Conservation (phyloP, 495 filamentous ascomycete species). For the Aspergillus avenaceus region DNA sequence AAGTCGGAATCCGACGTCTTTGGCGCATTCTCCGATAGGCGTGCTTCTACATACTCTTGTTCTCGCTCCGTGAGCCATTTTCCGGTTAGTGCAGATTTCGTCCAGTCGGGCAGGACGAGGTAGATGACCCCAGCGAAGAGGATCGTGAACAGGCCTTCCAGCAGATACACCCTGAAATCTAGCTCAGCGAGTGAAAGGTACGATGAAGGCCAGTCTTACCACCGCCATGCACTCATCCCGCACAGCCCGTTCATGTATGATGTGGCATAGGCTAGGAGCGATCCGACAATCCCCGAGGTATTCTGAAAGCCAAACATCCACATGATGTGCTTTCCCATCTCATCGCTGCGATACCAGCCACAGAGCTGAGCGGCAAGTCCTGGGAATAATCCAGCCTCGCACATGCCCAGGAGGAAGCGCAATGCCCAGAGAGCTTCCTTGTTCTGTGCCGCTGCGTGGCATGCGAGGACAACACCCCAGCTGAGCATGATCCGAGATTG, state of each 20-base stretch:
- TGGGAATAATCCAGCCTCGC: conserved; percentile 37
- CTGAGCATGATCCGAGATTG: conserved; percentile 32
- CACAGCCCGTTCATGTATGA: conserved; percentile 25
- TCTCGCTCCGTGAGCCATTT: conserved; percentile 38
- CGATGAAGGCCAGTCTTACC: conserved; percentile 8
- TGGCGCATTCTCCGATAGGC: conserved; percentile 36
- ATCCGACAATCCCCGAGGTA: conserved; percentile 26
- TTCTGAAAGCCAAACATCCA: conserved; percentile 31
- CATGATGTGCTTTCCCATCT: conserved; percentile 27
- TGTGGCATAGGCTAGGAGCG: conserved; percentile 30
- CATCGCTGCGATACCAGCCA: conserved; percentile 36
- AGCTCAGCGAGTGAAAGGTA: background rate
- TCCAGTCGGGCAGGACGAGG: conserved; percentile 33
- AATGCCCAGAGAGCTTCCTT: conserved; percentile 23
- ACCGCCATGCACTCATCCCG: conserved; percentile 34
- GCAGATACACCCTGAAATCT: conserved; percentile 24
- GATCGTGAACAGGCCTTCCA: conserved; percentile 35
- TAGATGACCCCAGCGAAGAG: conserved; percentile 27
- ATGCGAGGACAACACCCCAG: conserved; percentile 33
- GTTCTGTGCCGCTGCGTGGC: conserved; percentile 31
- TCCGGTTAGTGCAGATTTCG: conserved; percentile 18
- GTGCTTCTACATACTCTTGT: conserved; percentile 36
- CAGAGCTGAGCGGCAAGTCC: conserved; percentile 32
- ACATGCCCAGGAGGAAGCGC: conserved; percentile 33
- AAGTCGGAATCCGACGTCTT: conserved; percentile 30